These are phyloP conservation scores for Austroboletus niveus DNA, from an alignment of 1,284 basidiomycete genomes.

Conservation along the genomic window DNA sequence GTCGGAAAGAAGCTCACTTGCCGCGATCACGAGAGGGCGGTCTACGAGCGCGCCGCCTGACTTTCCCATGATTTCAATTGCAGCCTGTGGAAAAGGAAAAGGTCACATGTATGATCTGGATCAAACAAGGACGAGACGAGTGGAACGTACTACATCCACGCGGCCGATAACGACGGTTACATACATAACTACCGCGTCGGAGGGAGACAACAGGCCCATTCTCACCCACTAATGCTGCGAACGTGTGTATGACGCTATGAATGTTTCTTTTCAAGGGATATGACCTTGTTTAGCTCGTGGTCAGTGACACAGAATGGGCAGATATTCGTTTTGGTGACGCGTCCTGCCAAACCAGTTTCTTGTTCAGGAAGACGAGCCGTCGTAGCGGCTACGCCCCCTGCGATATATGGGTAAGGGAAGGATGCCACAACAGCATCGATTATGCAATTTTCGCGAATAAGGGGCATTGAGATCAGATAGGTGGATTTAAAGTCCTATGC, in stretches of 20 bases:
- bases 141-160: slow-evolving; percentile 26
- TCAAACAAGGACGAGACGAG: too few relatives aligned
- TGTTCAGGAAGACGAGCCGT: slow-evolving; percentile 4
- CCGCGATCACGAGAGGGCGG: slow-evolving; percentile 27
- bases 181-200: slow-evolving; percentile 20
- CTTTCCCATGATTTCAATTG: slow-evolving; percentile 34
- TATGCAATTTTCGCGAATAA: too few relatives aligned
- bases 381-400: neutral
- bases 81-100: slow-evolving; percentile 7
- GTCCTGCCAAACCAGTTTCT: slow-evolving; percentile 9
- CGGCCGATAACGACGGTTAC: slow-evolving; percentile 28
- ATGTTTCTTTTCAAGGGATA: neutral
- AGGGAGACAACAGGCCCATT: slow-evolving; percentile 35
- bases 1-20: slow-evolving; percentile 24
- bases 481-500: too few relatives aligned
- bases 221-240: slow-evolving; percentile 20
- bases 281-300: too few relatives aligned
- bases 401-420: neutral
- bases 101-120: neutral
- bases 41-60: slow-evolving; percentile 29
- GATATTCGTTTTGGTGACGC: slow-evolving; percentile 1
- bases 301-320: neutral
- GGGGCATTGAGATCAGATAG: too few relatives aligned
- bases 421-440: too few relatives aligned
- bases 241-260: neutral